A percentile compares a stretch with the other conserved stretches of the same genome.
These are phyloP conservation scores for Mortierella antarctica DNA, from an alignment of 192 early-diverging fungal species.

Conservation along the genomic window DNA sequence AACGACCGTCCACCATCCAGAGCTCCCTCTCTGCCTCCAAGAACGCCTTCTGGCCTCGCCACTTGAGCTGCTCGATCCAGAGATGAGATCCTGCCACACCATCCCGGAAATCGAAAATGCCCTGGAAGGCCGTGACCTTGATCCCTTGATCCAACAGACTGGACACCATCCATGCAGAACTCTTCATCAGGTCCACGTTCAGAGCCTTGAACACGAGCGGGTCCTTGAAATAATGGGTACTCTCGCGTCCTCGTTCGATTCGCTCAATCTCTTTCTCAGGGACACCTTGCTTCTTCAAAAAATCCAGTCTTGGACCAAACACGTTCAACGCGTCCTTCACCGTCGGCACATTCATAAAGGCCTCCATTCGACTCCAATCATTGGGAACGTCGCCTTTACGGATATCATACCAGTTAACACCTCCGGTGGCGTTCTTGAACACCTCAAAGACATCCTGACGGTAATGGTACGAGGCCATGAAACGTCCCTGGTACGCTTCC, in stretches of 20 bases:
- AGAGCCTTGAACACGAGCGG: slow-evolving; percentile 18
- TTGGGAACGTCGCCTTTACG: slow-evolving; percentile 71
- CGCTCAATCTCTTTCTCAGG: slow-evolving; percentile 22
- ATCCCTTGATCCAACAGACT: slow-evolving; percentile 64
- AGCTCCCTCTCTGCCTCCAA: slow-evolving; percentile 60
- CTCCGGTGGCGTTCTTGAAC: slow-evolving; percentile 74
- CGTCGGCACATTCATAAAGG: slow-evolving; percentile 63
- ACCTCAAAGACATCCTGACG: slow-evolving; percentile 72
- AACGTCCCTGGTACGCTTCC: slow-evolving; percentile 60
- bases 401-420: slow-evolving; percentile 83
- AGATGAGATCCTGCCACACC: slow-evolving; percentile 70
- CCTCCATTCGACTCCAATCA: slow-evolving; percentile 69
- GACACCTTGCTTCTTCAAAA: slow-evolving; percentile 17
- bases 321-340: slow-evolving; percentile 74
- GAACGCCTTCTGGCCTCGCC: slow-evolving; percentile 59
- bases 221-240: slow-evolving; percentile 27
- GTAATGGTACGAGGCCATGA: slow-evolving; percentile 56
- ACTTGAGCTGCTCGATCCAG: slow-evolving; percentile 75
- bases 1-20: slow-evolving; percentile 46
- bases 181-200: slow-evolving; percentile 74
- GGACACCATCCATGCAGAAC: slow-evolving; percentile 63
- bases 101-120: slow-evolving; percentile 88
- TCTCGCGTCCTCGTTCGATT: slow-evolving; percentile 20
- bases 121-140: slow-evolving; percentile 76
- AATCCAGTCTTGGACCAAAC: slow-evolving; percentile 57